Evolutionary conservation across 768 basidiomycete genomes (phyloP).

Genomic region (Rhodotorula diobovata): DNA sequence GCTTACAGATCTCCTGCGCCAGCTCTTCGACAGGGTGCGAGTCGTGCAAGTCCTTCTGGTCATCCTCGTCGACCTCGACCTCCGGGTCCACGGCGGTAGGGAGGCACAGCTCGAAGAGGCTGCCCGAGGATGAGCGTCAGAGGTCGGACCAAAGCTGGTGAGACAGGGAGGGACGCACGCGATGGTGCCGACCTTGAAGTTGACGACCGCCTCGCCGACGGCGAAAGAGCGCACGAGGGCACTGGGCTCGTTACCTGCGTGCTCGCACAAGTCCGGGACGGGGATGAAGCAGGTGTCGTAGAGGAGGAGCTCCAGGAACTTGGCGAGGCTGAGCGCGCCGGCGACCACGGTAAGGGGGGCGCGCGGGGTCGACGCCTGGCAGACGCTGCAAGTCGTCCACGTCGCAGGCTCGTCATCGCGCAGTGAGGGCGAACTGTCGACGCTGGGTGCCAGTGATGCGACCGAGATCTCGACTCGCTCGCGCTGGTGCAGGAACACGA

Average conservation of each 20-base stretch:
- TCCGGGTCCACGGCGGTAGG: conserved; percentile 35
- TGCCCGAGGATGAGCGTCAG: not conserved
- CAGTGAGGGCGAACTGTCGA: not conserved
- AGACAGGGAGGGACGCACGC: conserved; percentile 8
- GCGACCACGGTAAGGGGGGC: not conserved
- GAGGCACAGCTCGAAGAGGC: conserved; percentile 32
- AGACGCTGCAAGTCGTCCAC: conserved; percentile 17
- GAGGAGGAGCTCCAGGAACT: conserved; percentile 33
- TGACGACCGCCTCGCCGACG: not conserved
- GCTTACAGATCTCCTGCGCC: conserved; percentile 19
- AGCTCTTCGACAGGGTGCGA: conserved; percentile 1
- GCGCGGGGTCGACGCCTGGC: conserved; percentile 1
- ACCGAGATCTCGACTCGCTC: conserved; percentile 19
- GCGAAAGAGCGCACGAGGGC: conserved; percentile 28
- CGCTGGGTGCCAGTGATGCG: not conserved
- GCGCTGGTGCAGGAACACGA: conserved; percentile 11
- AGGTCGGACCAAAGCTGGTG: too few species aligned
- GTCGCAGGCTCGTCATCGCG: not conserved
- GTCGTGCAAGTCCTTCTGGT: not conserved
- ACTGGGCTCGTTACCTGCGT: conserved; percentile 8
- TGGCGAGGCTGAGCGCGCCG: conserved; percentile 14
- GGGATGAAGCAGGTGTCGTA: conserved; percentile 32
- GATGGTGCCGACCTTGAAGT: conserved; percentile 4
- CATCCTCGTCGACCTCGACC: conserved; percentile 6
- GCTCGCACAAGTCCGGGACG: conserved; percentile 26